These are phyloP conservation scores for Spergularia bocconei DNA, from an alignment of 148 eudicot genomes.

Conservation along the genomic window DNA sequence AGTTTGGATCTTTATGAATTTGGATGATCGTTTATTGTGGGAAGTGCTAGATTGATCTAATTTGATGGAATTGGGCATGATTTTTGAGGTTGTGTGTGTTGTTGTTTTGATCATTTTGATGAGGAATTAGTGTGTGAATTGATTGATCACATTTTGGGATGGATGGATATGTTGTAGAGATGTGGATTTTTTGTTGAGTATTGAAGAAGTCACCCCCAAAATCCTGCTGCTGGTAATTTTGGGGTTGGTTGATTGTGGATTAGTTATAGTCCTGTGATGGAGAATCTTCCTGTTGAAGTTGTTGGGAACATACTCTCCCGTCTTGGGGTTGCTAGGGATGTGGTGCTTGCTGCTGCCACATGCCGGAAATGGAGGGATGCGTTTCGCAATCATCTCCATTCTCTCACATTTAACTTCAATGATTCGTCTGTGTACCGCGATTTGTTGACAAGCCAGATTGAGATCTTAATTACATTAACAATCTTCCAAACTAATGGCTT, in stretches of 20 bases:
- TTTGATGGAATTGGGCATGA: background rate
- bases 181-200: conserved; percentile 7
- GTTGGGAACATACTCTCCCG: conserved; percentile 87
- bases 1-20: conserved; percentile 27
- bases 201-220: conserved; percentile 9
- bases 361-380: conserved; percentile 85
- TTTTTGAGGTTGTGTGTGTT: background rate
- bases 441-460: conserved; percentile 47
- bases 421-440: conserved; percentile 72
- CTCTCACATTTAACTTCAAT: conserved; percentile 61
- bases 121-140: conserved; percentile 2
- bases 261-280: conserved; percentile 41
- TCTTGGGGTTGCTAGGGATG: conserved; percentile 72
- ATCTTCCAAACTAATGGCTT: conserved; percentile 76
- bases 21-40: conserved; percentile 14
- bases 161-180: conserved; percentile 1
- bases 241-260: conserved; percentile 16
- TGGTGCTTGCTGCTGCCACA: conserved; percentile 76
- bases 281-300: conserved; percentile 80
- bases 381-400: conserved; percentile 67
- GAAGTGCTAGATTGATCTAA: background rate
- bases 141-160: conserved; percentile 8
- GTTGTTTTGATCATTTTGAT: conserved; percentile 7
- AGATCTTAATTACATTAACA: conserved; percentile 78
- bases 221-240: conserved; percentile 11